Evolutionary conservation across 2,329 filamentous ascomycete species (phyloP).

Genomic region (Domatiomyces catenatus): DNA sequence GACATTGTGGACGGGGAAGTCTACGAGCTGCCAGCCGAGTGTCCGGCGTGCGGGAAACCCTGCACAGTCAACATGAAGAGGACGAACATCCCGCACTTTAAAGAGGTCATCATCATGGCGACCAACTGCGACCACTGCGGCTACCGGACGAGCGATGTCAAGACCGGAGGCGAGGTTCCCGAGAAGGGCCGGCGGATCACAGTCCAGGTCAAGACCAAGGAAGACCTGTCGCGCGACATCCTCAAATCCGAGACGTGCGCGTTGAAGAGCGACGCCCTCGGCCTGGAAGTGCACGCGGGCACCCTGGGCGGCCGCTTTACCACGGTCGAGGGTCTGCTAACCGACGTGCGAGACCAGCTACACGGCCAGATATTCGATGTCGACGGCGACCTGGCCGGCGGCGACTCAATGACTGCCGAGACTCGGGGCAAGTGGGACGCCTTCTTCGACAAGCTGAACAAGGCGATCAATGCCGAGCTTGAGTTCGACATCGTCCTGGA

Average conservation of each 20-base stretch:
- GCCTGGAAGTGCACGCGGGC: conserved; percentile 75
- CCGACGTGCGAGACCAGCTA: conserved; percentile 81
- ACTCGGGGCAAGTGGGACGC: conserved; percentile 59
- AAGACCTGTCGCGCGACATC: conserved; percentile 79
- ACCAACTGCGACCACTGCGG: conserved; percentile 51
- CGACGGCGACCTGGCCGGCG: conserved; percentile 41
- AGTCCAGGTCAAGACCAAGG: conserved; percentile 50
- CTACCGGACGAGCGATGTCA: conserved; percentile 91
- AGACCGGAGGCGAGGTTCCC: conserved; percentile 87
- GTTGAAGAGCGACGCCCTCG: conserved; percentile 72
- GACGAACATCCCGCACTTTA: conserved; percentile 89
- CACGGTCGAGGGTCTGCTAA: conserved; percentile 84
- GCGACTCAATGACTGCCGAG: conserved; percentile 57
- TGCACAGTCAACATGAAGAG: conserved; percentile 97
- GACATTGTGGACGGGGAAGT: conserved; percentile 89
- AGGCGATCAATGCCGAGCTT: conserved; percentile 63
- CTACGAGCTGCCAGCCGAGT: conserved; percentile 81
- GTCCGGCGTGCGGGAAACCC: conserved; percentile 72
- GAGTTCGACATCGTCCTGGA: conserved; percentile 71
- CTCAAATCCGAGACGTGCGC: conserved; percentile 90
- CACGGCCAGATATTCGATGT: conserved; percentile 73
- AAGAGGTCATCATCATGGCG: conserved; percentile 25
- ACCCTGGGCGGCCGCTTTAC: conserved; percentile 94
- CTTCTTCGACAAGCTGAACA: conserved; percentile 65
- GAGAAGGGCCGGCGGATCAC: conserved; percentile 72